phyloP scores from a whole-genome alignment of 441 rosid species.

The Jatropha podagrica region DNA sequence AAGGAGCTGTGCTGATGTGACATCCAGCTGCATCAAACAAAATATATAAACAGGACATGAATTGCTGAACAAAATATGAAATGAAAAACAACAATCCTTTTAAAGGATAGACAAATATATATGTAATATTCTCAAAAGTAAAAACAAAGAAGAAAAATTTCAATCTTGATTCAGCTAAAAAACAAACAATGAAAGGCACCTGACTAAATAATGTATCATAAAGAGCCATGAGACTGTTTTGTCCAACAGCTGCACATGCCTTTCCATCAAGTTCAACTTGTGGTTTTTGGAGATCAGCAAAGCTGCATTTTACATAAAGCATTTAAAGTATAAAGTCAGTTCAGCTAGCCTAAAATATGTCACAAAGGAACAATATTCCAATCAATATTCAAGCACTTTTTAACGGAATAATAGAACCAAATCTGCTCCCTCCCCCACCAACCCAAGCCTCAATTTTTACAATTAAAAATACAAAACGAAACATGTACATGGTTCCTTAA shows the following conservation, averaged over 20 bases:
- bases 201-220: slow-evolving; percentile 86
- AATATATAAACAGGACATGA: background rate
- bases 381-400: background rate
- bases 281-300: slow-evolving; percentile 95
- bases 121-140: background rate
- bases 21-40: slow-evolving; percentile 67
- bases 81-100: too few relatives aligned
- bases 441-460: background rate
- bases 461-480: background rate
- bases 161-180: background rate
- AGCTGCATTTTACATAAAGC: slow-evolving; percentile 44
- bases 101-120: background rate
- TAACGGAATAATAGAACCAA: background rate
- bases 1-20: slow-evolving; percentile 91
- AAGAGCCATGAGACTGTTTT: slow-evolving; percentile 93
- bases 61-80: background rate
- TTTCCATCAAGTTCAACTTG: slow-evolving; percentile 91
- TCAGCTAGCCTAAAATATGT: background rate
- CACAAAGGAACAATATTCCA: background rate
- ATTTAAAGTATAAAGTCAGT: background rate
- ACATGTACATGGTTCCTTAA: background rate
- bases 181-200: slow-evolving; percentile 37
- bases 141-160: background rate
- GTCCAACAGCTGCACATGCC: slow-evolving; percentile 99
- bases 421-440: background rate